Base-by-base conservation (phyloP, 73 alveolate species). In the Blepharisma japonicum region DNA sequence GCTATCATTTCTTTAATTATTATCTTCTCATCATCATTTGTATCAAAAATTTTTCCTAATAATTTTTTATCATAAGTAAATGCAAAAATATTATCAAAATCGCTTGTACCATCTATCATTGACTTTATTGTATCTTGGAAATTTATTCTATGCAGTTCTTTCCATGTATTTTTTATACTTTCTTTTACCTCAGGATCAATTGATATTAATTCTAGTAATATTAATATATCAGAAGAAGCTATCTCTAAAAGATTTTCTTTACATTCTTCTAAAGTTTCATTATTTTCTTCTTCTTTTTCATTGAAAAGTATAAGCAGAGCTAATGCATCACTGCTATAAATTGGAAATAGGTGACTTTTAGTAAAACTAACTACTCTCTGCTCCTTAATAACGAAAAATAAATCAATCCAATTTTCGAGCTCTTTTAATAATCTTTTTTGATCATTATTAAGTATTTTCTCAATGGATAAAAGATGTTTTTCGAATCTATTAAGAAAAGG, bases 401-500 rank as follows among this genome's bases (percentile, higher is more conserved):
- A 32, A 32, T 32, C 42, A 25, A 61, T 39, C 48, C 74, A 61
- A 25, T 61, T 25, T 61, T 61, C 49, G 3, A 61, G 11, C 23
- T 8, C 38, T 61, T 61, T 11, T 18, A 25, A n/a, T 2, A 39
- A n/a, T 39, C 5, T 39, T 2, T 0, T 5, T 70, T 70, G 45
- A 0, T 39, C 3, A 14, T 23, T 70, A 18, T 72, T 39, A 9
- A 70, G 61, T 72, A 70, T 18, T 14, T 45, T 71, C 53, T 81
- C 87, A 70, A 77, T 77, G 27, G 89, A 66, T 45, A 86, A 67
- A 54, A 71, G 67, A 77, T 86, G 93, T 51, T 86, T 86, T 86
- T 86, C 93, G 71, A 86, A 86, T 77, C 93, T 74, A 78, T 83
- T 86, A 54, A 86, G 61, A 48, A 86, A 86, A 5, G 93, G 90